phyloP scores from a whole-genome alignment of 768 basidiomycete genomes.

The Boletus edulis region DNA sequence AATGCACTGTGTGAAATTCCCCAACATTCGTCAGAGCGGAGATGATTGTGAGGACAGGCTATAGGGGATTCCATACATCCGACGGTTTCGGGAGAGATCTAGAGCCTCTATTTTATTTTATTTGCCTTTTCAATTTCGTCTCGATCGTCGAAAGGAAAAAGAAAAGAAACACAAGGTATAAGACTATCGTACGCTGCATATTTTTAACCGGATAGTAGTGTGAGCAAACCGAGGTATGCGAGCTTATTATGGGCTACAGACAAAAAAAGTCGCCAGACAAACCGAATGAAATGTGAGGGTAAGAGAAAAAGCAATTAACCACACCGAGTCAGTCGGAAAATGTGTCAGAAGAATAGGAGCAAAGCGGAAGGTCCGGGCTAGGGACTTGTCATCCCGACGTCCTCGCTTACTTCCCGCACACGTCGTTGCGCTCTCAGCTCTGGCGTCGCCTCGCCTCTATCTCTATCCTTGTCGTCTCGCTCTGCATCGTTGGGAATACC shows the following conservation, averaged over 20 bases:
- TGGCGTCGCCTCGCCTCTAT: conserved; percentile 33
- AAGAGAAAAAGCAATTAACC: neutral
- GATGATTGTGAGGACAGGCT: too few relatives aligned
- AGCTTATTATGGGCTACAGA: conserved; percentile 24
- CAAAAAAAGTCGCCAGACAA: conserved; percentile 11
- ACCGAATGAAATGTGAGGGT: conserved; percentile 4
- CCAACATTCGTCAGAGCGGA: too few relatives aligned
- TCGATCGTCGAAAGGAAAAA: neutral
- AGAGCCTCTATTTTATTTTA: conserved; percentile 5
- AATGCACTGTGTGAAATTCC: too few relatives aligned
- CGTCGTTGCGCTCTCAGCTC: conserved; percentile 30
- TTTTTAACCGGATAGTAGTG: conserved; percentile 14
- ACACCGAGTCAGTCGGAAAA: neutral
- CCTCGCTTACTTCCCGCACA: conserved; percentile 30
- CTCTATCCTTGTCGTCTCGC: conserved; percentile 24
- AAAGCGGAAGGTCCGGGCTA: conserved; percentile 7
- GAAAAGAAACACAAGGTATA: conserved; percentile 25
- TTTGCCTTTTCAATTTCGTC: neutral
- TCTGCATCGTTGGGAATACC: conserved; percentile 9
- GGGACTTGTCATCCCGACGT: conserved; percentile 32
- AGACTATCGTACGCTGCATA: conserved; percentile 27
- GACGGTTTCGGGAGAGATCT: neutral
- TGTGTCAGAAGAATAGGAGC: neutral
- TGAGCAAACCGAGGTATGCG: conserved; percentile 25
- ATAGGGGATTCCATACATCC: too few relatives aligned